These are phyloP conservation scores for Nicotiana attenuata DNA, from an alignment of 257 asterid genomes.

Conservation along the genomic window DNA sequence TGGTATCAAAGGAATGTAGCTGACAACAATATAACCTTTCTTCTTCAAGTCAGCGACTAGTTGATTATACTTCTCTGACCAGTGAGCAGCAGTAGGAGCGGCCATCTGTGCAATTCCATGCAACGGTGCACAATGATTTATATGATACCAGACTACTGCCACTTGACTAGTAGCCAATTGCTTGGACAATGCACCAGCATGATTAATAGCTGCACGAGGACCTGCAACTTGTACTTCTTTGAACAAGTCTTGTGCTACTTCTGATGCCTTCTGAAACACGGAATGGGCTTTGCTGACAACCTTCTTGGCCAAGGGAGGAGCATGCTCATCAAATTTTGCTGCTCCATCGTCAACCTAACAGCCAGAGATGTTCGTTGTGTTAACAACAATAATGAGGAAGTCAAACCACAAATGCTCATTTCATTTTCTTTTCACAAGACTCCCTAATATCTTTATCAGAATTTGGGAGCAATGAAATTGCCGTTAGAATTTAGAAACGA, in stretches of 20 bases:
- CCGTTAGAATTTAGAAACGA: too few species aligned
- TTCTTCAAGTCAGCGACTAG: constrained; percentile 33
- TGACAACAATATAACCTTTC: constrained; percentile 45
- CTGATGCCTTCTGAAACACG: constrained; percentile 29
- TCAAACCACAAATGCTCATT: not conserved
- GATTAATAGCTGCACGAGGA: constrained; percentile 50
- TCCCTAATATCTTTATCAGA: not conserved
- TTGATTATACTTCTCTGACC: constrained; percentile 54
- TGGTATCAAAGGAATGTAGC: constrained; percentile 59
- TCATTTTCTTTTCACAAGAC: not conserved
- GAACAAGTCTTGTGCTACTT: constrained; percentile 28
- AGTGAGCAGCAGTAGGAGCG: constrained; percentile 41
- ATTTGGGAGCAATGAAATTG: not conserved
- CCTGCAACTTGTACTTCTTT: constrained; percentile 55
- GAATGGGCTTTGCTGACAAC: constrained; percentile 22
- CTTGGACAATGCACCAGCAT: constrained; percentile 37
- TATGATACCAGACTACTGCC: constrained; percentile 39
- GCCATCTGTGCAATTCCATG: constrained; percentile 34
- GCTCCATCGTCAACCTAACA: constrained; percentile 36
- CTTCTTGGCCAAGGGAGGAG: constrained; percentile 62
- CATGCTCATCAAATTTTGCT: constrained; percentile 34
- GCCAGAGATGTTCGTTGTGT: not conserved
- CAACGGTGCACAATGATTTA: constrained; percentile 37
- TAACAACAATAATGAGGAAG: not conserved
- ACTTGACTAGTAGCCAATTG: constrained; percentile 33